Percentiles rank a stretch among this genome's conserved stretches.
Conservation (phyloP, 2,329 filamentous ascomycete genomes). For the Aspergillus neoniger region DNA sequence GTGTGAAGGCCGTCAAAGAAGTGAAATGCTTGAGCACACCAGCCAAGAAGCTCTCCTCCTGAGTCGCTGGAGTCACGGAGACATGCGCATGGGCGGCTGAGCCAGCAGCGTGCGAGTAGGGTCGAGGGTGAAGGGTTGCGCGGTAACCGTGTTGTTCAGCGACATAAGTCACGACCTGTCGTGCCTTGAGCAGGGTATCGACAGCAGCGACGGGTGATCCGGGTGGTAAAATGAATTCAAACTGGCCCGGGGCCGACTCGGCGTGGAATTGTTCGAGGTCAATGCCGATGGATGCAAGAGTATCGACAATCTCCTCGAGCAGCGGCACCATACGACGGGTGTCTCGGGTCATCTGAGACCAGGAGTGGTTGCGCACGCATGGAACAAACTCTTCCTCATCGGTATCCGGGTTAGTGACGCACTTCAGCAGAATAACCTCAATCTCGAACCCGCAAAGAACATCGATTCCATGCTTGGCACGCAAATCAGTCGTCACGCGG, state of each 20-base stretch:
- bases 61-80: conserved; percentile 58
- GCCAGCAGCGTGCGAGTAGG: conserved; percentile 56
- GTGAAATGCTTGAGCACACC: conserved; percentile 68
- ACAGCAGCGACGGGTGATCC: conserved; percentile 66
- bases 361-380: conserved; percentile 66
- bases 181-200: conserved; percentile 69
- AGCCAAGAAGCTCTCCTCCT: conserved; percentile 65
- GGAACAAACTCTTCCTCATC: conserved; percentile 43
- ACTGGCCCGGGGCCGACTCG: conserved; percentile 73
- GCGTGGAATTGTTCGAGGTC: conserved; percentile 72
- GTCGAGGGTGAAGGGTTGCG: conserved; percentile 74
- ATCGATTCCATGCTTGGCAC: conserved; percentile 55
- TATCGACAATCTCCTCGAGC: conserved; percentile 65
- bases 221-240: conserved; percentile 71
- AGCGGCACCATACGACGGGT: conserved; percentile 59
- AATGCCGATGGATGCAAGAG: conserved; percentile 64
- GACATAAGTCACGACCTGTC: conserved; percentile 67
- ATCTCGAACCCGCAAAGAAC: conserved; percentile 79
- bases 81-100: conserved; percentile 69
- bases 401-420: conserved; percentile 35
- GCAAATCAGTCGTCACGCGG: conserved; percentile 55
- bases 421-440: conserved; percentile 71
- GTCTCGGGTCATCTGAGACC: conserved; percentile 67
- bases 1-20: conserved; percentile 68
- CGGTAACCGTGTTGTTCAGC: conserved; percentile 64